Evolutionary conservation across 2,329 filamentous ascomycete genomes (phyloP).

Genomic region (Trichoderma sp.): DNA sequence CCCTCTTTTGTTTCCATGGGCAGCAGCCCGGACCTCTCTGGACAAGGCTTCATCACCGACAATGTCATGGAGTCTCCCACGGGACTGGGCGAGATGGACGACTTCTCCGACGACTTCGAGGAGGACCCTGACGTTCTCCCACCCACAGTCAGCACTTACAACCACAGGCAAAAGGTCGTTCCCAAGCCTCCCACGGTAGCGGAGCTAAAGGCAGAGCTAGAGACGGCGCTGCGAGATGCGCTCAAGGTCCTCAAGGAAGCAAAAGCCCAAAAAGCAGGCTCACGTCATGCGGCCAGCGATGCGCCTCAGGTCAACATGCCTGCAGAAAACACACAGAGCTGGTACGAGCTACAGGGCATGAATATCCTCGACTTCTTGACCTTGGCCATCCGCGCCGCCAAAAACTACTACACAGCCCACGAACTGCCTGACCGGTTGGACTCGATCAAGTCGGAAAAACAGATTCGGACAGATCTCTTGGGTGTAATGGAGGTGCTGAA

Average conservation of each 20-base stretch:
- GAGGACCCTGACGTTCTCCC: constrained; percentile 81
- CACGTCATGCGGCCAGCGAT: constrained; percentile 37
- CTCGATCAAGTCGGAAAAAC: constrained; percentile 82
- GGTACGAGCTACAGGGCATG: constrained; percentile 87
- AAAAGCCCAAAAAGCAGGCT: constrained; percentile 44
- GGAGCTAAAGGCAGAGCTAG: constrained; percentile 71
- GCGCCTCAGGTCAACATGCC: constrained; percentile 45
- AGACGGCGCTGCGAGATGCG: constrained; percentile 70
- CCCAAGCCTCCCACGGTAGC: constrained; percentile 82
- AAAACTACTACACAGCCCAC: constrained; percentile 94
- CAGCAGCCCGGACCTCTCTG: constrained; percentile 60
- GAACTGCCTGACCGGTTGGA: constrained; percentile 84
- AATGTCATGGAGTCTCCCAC: constrained; percentile 53
- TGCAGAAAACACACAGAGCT: constrained; percentile 62
- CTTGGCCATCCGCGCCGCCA: constrained; percentile 91
- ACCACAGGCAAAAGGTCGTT: constrained; percentile 77
- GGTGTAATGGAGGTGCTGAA: constrained; percentile 89
- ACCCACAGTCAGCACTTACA: constrained; percentile 97
- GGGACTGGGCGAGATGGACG: constrained; percentile 48
- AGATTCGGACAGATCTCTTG: constrained; percentile 81
- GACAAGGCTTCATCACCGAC: constrained; percentile 45
- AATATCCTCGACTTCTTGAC: constrained; percentile 92
- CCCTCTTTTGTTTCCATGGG: constrained; percentile 64
- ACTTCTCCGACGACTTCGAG: constrained; percentile 61
- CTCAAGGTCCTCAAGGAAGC: constrained; percentile 68